These are phyloP conservation scores for Starmerella ratchasimensis DNA, from an alignment of 805 yeast genomes.

Conservation along the genomic window DNA sequence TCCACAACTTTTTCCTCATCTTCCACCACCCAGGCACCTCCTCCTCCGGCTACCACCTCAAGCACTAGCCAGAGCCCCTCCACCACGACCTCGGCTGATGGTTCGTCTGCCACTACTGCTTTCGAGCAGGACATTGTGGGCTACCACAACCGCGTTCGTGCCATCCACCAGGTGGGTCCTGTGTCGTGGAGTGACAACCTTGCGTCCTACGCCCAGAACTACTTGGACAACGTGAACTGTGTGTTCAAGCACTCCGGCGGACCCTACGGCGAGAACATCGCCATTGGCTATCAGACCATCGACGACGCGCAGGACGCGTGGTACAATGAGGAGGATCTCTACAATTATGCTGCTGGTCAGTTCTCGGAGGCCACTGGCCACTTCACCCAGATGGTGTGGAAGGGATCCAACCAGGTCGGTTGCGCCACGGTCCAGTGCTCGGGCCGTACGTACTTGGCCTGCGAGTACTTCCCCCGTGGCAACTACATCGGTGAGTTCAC, in stretches of 20 bases:
- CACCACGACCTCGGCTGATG: constrained; percentile 16
- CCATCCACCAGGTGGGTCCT: constrained; percentile 37
- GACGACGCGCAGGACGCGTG: constrained; percentile 54
- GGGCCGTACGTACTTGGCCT: constrained; percentile 45
- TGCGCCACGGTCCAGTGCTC: constrained; percentile 42
- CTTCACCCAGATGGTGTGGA: constrained; percentile 72
- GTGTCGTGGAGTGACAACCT: constrained; percentile 42
- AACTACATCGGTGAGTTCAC: constrained; percentile 35
- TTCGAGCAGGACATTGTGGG: constrained; percentile 32
- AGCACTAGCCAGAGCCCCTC: constrained; percentile 17
- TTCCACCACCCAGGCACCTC: constrained; percentile 15
- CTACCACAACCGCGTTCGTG: constrained; percentile 49
- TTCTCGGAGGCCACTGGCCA: constrained; percentile 49
- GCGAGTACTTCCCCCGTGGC: constrained; percentile 63
- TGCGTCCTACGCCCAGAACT: constrained; percentile 41
- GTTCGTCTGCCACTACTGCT: constrained; percentile 9
- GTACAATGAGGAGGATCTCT: constrained; percentile 49
- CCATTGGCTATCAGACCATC: constrained; percentile 45
- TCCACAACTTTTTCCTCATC: constrained; percentile 18
- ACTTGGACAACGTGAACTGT: constrained; percentile 35
- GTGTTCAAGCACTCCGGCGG: constrained; percentile 51
- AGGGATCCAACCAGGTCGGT: constrained; percentile 43
- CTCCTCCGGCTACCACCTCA: constrained; percentile 10
- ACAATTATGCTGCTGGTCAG: constrained; percentile 38
- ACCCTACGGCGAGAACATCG: constrained; percentile 64